Conservation (phyloP, 163 green algal species). For the Scenedesmus sp. region DNA sequence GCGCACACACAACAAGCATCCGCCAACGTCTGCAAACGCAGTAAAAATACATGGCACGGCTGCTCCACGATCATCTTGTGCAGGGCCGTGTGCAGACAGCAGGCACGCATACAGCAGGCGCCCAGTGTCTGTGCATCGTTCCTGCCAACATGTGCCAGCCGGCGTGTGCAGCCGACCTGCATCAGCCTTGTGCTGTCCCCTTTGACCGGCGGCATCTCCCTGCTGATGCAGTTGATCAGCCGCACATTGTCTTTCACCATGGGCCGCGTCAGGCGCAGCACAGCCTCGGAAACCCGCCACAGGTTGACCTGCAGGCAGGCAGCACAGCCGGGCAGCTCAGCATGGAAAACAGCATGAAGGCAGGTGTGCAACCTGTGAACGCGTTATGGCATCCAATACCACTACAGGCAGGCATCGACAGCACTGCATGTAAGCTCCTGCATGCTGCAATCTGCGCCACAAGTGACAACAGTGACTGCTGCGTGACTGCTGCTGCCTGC, state of each 20-base stretch:
- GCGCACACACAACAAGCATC: too few relatives aligned
- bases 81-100: too few relatives aligned
- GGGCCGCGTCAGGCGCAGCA: slow-evolving; percentile 61
- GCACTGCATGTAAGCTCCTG: not conserved
- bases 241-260: slow-evolving; percentile 63
- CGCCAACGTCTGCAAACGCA: too few relatives aligned
- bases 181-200: slow-evolving; percentile 59
- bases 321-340: not conserved
- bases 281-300: slow-evolving; percentile 58
- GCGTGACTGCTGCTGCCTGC: not conserved
- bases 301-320: slow-evolving; percentile 28
- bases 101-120: too few relatives aligned
- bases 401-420: not conserved
- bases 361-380: not conserved
- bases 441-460: too few relatives aligned
- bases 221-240: slow-evolving; percentile 61
- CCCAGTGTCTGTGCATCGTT: too few relatives aligned
- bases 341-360: not conserved
- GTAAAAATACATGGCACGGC: too few relatives aligned
- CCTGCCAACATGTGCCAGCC: not conserved
- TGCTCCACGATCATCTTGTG: too few relatives aligned
- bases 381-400: not conserved
- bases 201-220: slow-evolving; percentile 56
- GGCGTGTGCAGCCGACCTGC: slow-evolving; percentile 38
- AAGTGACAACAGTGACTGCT: too few relatives aligned